Base-by-base conservation (phyloP, 495 filamentous ascomycete species). In the Xylaria longipes region DNA sequence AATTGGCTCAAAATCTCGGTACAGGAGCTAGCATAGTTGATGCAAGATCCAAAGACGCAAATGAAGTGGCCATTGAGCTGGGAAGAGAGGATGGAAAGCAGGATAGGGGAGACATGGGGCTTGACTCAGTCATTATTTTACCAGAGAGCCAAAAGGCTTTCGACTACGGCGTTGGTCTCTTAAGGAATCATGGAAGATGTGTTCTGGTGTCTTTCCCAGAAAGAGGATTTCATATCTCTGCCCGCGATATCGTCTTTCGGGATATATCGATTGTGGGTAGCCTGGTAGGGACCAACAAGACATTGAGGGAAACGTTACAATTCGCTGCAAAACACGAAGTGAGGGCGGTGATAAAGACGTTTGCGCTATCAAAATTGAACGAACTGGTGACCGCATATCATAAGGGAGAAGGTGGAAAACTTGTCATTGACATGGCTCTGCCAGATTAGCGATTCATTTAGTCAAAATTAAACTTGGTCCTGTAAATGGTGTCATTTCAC, bases 331-430 rank as follows among this genome's bases (percentile, higher is more conserved):
- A 74, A 43, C 73, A 81, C 39, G 41, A 57, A 14, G 71, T 82
- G 12, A 78, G 69, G 62, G 80, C 83, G 9, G 66, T 76, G 11
- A 69, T 77, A n/a, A 82, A 76, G 68, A 76, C 76, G 0, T 85
- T 78, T 69, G 65, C 79, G 9, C 64, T 84, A 31, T 48, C 54
- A 8, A 72, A 72, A 37, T 67, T 84, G 64, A 84, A 84, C 69
- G 76, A 80, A 3, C 72, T 85, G 58, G 83, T 84, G n/a, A 75
- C 75, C 14, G 82, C 80, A 50, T 84, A 85, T 73, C 77, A 82
- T 52, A 79, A 79, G 65, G 81, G 75, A 15, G 74, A 73, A 31
- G 80, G 81, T 7, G 82, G 82, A 8, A 84, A 84, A 70, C 68
- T 84, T 25, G 82, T 82, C 0, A 64, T 84, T 64, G 82, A 84